Base-by-base conservation (phyloP, 352 stramenopile species). In the Pythium dissimile region DNA sequence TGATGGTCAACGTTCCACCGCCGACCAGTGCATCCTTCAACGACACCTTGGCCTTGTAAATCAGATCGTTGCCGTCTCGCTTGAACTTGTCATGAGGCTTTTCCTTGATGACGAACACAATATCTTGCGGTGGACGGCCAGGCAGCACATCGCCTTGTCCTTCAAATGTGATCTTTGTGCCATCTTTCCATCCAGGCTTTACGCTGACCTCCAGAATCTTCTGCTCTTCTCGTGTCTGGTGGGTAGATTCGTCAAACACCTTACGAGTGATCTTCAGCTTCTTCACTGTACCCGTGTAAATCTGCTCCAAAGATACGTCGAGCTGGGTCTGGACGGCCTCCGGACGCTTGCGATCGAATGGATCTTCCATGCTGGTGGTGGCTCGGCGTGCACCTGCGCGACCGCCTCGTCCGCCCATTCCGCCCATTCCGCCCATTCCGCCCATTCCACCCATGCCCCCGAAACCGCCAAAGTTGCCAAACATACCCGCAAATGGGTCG, bases 151-250 rank as follows among this genome's bases (percentile, higher is more conserved):
- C 94, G 21, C 82, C 86, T 60, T 95, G 72, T 24, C 89, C 83
- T 72, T 98, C 96, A 67, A 98, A 99, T 4, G 90, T 98, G 64
- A 99, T 96, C 51, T 92, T 86, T 35, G 98, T 97, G 44, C 96
- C 96, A 39, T 97, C 81, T 56, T 97, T 92, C 92, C 98, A 99
- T 38, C 97, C 97, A n/a, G 94, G 92, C 31, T 94, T 82, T 3
- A 99, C 77, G 58, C 96, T 88, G 39, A 99, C 89, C 21, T 98
- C 98, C 21, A 99, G 70, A 32, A 94, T 86, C 74, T 92, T 92
- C 39, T 97, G 80, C 69, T 99, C 98, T 65, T 98, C 93, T 37
- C 97, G 96, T 15, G 97, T 65, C 56, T 98, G 59, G 34, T 94
- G 88, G 9, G 79, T 74, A 18, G 49, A 75, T 13, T 78, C 67